These are phyloP conservation scores for rapeseed (Brassica napus) DNA, from an alignment of 345 rosid species.

Conservation along the genomic window Da-Ae NC_063452.1:24650001-24650500, in stretches of 20 bases:
- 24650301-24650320: no score
- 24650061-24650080: not conserved
- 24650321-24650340: no score
- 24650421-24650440: not conserved
- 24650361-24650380: conserved; percentile 13
- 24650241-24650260: not conserved
- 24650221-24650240: conserved; percentile 37
- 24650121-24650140: conserved; percentile 38
- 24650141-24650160: conserved; percentile 36
- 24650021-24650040: conserved; percentile 28
- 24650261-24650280: no score
- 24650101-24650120: conserved; percentile 37
- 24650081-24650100: not conserved
- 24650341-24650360: no score
- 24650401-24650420: conserved; percentile 9
- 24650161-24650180: conserved; percentile 28
- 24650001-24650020: conserved; percentile 38
- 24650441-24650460: not conserved
- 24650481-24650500: conserved; percentile 34
- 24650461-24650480: conserved; percentile 21
- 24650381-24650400: not conserved
- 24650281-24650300: no score
- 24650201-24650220: conserved; percentile 36
- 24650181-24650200: conserved; percentile 36
- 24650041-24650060: not conserved